Conservation (phyloP, 352 stramenopile genomes). For the Phytopythium kandeliae region DNA sequence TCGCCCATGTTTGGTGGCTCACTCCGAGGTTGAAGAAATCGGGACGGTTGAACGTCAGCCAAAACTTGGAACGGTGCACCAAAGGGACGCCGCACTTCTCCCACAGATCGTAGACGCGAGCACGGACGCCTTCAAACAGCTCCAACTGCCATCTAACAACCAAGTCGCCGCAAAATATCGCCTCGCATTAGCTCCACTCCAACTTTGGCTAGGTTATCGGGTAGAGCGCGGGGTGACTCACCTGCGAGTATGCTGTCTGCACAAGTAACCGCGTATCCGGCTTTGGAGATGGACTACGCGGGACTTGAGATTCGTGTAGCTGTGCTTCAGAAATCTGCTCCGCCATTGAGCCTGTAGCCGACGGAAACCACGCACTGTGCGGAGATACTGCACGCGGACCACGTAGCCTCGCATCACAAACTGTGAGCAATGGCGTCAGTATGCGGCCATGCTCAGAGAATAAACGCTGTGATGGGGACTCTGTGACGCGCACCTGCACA, state of each 20-base stretch:
- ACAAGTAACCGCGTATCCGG: conserved; percentile 47
- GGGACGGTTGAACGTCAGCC: conserved; percentile 61
- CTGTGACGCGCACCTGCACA: conserved; percentile 16
- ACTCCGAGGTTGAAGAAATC: conserved; percentile 80
- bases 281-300: conserved; percentile 65
- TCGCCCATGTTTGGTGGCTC: conserved; percentile 8
- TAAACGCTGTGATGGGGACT: not conserved
- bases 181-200: not conserved
- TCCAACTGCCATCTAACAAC: conserved; percentile 48
- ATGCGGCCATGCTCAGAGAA: not conserved
- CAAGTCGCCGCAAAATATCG: too few species aligned
- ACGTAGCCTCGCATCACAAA: conserved; percentile 48
- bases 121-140: conserved; percentile 45
- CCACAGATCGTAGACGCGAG: conserved; percentile 70
- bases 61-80: conserved; percentile 78
- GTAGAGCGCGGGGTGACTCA: conserved; percentile 6
- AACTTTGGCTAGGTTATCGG: not conserved
- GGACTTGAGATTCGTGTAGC: conserved; percentile 54
- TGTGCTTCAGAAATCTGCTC: conserved; percentile 53
- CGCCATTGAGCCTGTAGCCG: conserved; percentile 64
- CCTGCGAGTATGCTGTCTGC: conserved; percentile 51
- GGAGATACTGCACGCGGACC: conserved; percentile 34
- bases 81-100: conserved; percentile 55
- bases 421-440: conserved; percentile 8
- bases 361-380: conserved; percentile 37